Base-by-base conservation (phyloP, 805 yeast species). In the Cyberlindnera sargentensis region DNA sequence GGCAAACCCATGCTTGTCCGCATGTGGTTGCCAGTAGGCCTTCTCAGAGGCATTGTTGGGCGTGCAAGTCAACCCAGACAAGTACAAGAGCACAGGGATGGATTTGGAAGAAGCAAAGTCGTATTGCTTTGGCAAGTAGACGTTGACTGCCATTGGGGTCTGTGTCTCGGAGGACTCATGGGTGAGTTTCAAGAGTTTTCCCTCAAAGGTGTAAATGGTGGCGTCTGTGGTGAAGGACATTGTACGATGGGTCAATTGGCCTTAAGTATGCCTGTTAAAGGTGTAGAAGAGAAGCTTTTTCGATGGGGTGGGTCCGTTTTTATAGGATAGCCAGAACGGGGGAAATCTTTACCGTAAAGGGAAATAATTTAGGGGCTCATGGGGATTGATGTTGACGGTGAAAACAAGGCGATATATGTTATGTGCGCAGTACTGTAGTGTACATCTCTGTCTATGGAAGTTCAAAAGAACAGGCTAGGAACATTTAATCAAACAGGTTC, bases 41-140 rank as follows among this genome's bases (percentile, higher is more conserved):
- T 93, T 93, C 62, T 93, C 98, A 8, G 90, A 73, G 43, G 95
- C 95, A 61, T 90, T 93, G 67, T 86, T 80, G 39, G 96, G 96
- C 1, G 95, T 81, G 62, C 98, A 91, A 0, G 97, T 87, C 52
- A 91, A 72, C 1, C 99, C 99, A 2, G 96, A 82, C 24, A 91
- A 72, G 58, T 81, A 91, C 49, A 85, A 63, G 47, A 91, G 62
- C 0, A 85, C 86, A 1, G 99, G 98, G 26, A 84, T 64, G 23
- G 66, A 58, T 31, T 63, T 64, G 4, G 56, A 47, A 34, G 55
- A 36, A 8, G 54, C 47, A 4, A 50, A 33, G 27, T 20, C 55
- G 53, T 71, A 71, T 46, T 68, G 66, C 57, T 74, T 68, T 37
- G 98, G 99, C 31, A 93, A 63, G 55, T 78, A 91, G 36, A 91